Conservation (phyloP, 768 basidiomycete species). For the Phylloporus arenicola region DNA sequence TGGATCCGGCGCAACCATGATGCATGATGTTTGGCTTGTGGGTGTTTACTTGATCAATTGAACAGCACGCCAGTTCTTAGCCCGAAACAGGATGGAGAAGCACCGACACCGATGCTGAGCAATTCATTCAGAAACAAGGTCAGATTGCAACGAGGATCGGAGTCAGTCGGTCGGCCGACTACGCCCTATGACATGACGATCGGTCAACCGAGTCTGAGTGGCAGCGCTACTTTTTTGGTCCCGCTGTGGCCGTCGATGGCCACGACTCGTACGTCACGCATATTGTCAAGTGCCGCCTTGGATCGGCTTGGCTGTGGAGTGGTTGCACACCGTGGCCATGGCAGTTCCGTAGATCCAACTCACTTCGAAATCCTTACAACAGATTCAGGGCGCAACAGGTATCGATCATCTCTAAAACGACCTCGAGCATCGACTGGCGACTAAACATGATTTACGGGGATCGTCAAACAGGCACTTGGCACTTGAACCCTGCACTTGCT, state of each 20-base stretch:
- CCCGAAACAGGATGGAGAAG: background rate
- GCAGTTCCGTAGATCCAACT: background rate
- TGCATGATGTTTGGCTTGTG: background rate
- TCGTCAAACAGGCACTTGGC: background rate
- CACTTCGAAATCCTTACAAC: background rate
- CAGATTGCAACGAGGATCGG: background rate
- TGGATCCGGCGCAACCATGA: background rate
- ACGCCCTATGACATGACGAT: background rate
- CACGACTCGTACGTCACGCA: background rate
- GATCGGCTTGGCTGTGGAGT: background rate
- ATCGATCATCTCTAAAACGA: background rate
- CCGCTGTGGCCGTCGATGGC: background rate
- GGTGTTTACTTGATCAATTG: too few species aligned
- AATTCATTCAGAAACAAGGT: background rate
- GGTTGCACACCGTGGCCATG: background rate
- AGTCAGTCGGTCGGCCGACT: background rate
- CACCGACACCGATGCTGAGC: background rate
- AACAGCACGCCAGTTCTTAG: background rate
- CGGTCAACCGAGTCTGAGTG: background rate
- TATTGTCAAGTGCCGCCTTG: background rate
- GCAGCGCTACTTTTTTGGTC: background rate
- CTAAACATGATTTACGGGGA: background rate
- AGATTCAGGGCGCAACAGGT: background rate
- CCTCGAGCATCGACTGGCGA: background rate
- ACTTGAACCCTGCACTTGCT: background rate